A percentile compares a stretch with the other conserved stretches of the same genome.
These are phyloP conservation scores for Yamadazyma philogaea DNA, from an alignment of 805 yeast genomes.

Conservation along the genomic window DNA sequence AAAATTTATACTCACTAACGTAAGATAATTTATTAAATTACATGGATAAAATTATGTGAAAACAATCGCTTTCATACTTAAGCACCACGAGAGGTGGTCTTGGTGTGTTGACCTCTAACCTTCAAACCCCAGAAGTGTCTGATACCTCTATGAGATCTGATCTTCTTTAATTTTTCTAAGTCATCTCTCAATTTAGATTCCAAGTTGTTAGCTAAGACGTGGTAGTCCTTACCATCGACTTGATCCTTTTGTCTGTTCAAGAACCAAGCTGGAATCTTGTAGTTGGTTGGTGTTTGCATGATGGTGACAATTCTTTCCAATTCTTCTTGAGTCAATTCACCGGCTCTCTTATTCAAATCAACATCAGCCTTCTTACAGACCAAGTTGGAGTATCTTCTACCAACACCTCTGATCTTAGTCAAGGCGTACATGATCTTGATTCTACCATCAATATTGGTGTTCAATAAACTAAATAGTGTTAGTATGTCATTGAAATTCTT, in stretches of 20 bases:
- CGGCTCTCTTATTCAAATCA: slow-evolving; percentile 97
- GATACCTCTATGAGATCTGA: slow-evolving; percentile 99
- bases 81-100: slow-evolving; percentile 97
- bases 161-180: slow-evolving; percentile 99
- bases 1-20: slow-evolving; percentile 12
- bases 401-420: slow-evolving; percentile 99
- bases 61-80: slow-evolving; percentile 13
- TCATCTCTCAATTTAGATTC: slow-evolving; percentile 99
- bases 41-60: slow-evolving; percentile 12
- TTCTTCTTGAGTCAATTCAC: slow-evolving; percentile 99
- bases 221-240: slow-evolving; percentile 98
- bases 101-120: slow-evolving; percentile 99
- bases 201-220: slow-evolving; percentile 96
- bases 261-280: slow-evolving; percentile 99
- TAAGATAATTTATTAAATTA: slow-evolving; percentile 20
- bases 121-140: slow-evolving; percentile 99
- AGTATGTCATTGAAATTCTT: slow-evolving; percentile 17
- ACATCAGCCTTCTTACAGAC: slow-evolving; percentile 99
- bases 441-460: slow-evolving; percentile 99
- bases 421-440: slow-evolving; percentile 99
- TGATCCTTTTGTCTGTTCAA: slow-evolving; percentile 99
- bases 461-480: slow-evolving; percentile 74
- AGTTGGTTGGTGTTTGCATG: slow-evolving; percentile 99
- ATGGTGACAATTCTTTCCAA: slow-evolving; percentile 99
- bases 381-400: slow-evolving; percentile 99